Percentiles rank a stretch among this genome's conserved stretches.
Evolutionary conservation across 2,329 filamentous ascomycete genomes (phyloP).

Genomic region (Aspergillus fischeri): DNA sequence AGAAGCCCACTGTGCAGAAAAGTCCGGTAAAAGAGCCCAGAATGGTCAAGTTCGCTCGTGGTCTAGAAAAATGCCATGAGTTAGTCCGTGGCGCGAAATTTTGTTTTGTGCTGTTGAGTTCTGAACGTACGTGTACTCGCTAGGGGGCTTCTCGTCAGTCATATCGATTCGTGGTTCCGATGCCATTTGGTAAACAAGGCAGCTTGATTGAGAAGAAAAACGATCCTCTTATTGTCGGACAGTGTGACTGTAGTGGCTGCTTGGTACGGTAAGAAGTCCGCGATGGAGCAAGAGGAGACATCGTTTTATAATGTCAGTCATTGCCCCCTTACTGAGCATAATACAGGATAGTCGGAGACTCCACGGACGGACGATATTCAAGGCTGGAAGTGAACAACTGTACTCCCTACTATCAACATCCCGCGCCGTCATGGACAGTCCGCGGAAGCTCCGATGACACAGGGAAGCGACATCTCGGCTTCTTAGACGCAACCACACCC

Average conservation of each 20-base stretch:
- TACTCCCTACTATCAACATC: too few species aligned
- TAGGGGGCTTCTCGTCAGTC: not conserved
- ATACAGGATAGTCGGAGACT: not conserved
- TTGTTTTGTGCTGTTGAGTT: not conserved
- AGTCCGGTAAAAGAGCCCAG: conserved; percentile 26
- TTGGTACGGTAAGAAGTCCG: not conserved
- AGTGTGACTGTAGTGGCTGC: not conserved
- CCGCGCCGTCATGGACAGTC: conserved; percentile 15
- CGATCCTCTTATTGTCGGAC: too few species aligned
- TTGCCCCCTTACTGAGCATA: too few species aligned
- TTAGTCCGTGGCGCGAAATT: not conserved
- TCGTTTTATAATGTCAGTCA: too few species aligned
- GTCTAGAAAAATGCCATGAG: conserved; percentile 8
- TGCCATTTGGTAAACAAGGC: not conserved
- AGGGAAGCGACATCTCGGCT: not conserved
- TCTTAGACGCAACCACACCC: not conserved
- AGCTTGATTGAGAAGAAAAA: too few species aligned
- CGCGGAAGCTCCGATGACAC: conserved; percentile 20
- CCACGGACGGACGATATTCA: not conserved
- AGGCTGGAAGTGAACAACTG: too few species aligned
- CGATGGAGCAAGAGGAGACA: not conserved
- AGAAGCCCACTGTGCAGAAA: conserved; percentile 38
- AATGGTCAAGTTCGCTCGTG: conserved; percentile 24
- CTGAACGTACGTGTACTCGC: conserved; percentile 23
- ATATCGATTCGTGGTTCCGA: not conserved